phyloP scores from a whole-genome alignment of 1,284 basidiomycete species.

The Prillingera fragicola region DNA sequence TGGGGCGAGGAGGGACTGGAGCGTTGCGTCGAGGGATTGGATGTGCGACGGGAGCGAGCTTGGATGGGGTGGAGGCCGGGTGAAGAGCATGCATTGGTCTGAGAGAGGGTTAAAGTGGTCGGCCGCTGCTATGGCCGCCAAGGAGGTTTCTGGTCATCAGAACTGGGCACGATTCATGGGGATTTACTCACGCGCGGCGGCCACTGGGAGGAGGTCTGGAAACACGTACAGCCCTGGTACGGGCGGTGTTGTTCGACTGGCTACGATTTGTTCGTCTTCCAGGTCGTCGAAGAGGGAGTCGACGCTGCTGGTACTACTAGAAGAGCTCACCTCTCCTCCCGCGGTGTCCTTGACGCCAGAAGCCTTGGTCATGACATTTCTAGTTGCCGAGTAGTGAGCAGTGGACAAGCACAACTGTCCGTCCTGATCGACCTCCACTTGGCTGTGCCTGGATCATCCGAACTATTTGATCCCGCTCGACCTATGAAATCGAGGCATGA shows the following conservation, averaged over 20 bases:
- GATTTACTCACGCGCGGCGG: conserved; percentile 8
- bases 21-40: conserved; percentile 8
- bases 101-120: conserved; percentile 41
- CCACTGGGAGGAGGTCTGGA: conserved; percentile 7
- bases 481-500: too few species aligned
- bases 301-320: conserved; percentile 1
- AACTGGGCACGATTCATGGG: background rate
- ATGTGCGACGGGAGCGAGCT: conserved; percentile 25
- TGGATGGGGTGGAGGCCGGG: conserved; percentile 5
- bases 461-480: too few species aligned
- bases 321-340: background rate
- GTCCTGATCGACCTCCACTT: too few species aligned
- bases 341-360: background rate
- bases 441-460: too few species aligned
- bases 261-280: background rate
- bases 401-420: too few species aligned
- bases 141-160: conserved; percentile 15
- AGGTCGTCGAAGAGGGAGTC: conserved; percentile 18
- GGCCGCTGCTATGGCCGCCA: conserved; percentile 25
- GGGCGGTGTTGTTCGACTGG: conserved; percentile 5
- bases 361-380: background rate
- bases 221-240: conserved; percentile 17
- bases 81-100: conserved; percentile 48
- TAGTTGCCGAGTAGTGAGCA: background rate
- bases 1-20: conserved; percentile 15